Evolutionary conservation across 176 grass and related monocot species (phyloP), one percentile per base, ranked within the genome.

Genomic region (Aechmea fasciata): DNA sequence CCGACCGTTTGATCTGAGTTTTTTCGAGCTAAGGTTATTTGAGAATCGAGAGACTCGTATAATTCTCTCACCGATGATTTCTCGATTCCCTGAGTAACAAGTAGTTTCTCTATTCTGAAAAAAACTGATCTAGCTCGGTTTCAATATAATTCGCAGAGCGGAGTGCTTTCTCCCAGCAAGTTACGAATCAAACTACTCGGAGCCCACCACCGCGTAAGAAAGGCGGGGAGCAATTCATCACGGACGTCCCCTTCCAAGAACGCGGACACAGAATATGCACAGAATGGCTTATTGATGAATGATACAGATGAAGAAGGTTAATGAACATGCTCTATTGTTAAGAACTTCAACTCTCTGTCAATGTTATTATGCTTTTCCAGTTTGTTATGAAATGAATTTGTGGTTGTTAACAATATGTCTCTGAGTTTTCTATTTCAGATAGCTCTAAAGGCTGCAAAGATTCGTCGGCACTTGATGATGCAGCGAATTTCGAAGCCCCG

Each of bases 141-240:
- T 51, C 23, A n/a, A 76, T 29, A 62, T 52, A 80, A 26, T 47
- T 80, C n/a, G 55, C 33, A 97, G 94, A 77, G 79, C 4, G 89
- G 94, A 65, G 84, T 88, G 8, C 89, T 90, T 72, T 97, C 94
- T 67, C 94, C 94, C 1, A 97, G 82, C 73, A 97, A 93, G 72
- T 65, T 93, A 67, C 85, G 94, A 54, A 90, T 97, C 89, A 97
- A 90, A 76, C 84, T 97, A 49, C 48, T 93, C 12, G 86, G 77
- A 47, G 67, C 86, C 23, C 82, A 85, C 48, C 90, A 90, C 69
- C 82, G 84, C 1, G 70, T 83, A 3, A 97, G 81, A 63, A 73
- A 77, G n/a, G 85, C 75, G 79, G 88, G 74, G 71, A 92, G 71
- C 73, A 85, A 75, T 76, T 92, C 89, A 0, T 83, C 86, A 2